phyloP scores from a whole-genome alignment of 177 flowering plant genomes.

The Vitis hybrid region DNA sequence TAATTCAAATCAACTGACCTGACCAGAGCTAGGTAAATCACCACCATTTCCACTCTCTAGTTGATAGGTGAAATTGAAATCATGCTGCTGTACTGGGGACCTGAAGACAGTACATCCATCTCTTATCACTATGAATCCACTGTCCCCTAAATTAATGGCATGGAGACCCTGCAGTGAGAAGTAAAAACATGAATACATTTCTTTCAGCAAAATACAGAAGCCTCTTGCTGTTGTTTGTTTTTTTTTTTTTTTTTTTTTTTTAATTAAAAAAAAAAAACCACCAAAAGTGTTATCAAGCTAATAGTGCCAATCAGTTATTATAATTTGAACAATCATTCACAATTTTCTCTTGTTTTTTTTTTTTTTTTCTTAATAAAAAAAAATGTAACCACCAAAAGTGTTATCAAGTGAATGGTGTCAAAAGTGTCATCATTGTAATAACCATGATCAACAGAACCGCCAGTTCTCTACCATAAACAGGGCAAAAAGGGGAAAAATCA shows the following conservation, averaged over 20 bases:
- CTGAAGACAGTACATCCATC: slow-evolving; percentile 69
- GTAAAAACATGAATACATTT: neutral
- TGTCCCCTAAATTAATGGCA: slow-evolving; percentile 89
- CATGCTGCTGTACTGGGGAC: slow-evolving; percentile 82
- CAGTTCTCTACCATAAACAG: too few species aligned
- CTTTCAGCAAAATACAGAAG: too few species aligned
- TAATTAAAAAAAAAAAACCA: too few species aligned
- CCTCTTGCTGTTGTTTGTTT: too few species aligned
- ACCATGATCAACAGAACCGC: too few species aligned
- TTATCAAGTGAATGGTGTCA: neutral
- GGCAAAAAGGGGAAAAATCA: too few species aligned
- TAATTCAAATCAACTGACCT: slow-evolving; percentile 42
- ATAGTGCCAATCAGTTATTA: too few species aligned
- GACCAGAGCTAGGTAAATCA: slow-evolving; percentile 87
- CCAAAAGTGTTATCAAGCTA: too few species aligned
- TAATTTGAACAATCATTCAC: too few species aligned
- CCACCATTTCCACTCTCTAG: slow-evolving; percentile 55
- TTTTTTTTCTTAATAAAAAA: neutral
- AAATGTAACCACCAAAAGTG: neutral
- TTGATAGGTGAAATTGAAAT: slow-evolving; percentile 84
- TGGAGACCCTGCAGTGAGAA: slow-evolving; percentile 55
- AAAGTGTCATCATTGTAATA: too few species aligned
- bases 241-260: too few species aligned
- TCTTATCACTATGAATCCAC: slow-evolving; percentile 86
- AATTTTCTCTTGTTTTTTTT: neutral